A percentile compares a stretch with the other conserved stretches of the same genome.
Evolutionary conservation across 352 stramenopile genomes (phyloP).

Genomic region (Phytophthora podocarpi): DNA sequence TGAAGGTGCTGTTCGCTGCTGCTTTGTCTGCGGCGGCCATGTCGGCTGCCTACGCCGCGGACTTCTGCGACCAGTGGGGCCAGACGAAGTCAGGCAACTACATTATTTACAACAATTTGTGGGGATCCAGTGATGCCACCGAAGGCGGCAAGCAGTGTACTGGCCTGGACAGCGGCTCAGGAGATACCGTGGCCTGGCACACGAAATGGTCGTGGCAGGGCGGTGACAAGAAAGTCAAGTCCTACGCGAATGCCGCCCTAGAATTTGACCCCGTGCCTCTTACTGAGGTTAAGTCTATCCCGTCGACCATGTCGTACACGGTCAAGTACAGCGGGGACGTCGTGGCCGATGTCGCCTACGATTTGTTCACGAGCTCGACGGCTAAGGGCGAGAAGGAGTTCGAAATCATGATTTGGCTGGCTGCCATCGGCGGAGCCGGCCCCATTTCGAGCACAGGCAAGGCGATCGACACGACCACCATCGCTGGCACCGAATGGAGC

Average conservation of each 20-base stretch:
- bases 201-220: slow-evolving; percentile 47
- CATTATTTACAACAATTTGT: slow-evolving; percentile 64
- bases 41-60: slow-evolving; percentile 15
- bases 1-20: slow-evolving; percentile 36
- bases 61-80: slow-evolving; percentile 51
- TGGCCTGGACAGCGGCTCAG: slow-evolving; percentile 34
- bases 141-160: slow-evolving; percentile 49
- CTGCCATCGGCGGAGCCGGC: slow-evolving; percentile 36
- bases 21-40: slow-evolving; percentile 23
- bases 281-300: slow-evolving; percentile 43
- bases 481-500: slow-evolving; percentile 33
- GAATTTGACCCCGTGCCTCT: slow-evolving; percentile 44
- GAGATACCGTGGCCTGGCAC: slow-evolving; percentile 43
- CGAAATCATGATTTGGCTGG: slow-evolving; percentile 57
- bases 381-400: slow-evolving; percentile 42
- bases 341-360: slow-evolving; percentile 44
- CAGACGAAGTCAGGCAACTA: slow-evolving; percentile 34
- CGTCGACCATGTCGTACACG: slow-evolving; percentile 45
- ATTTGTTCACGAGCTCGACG: slow-evolving; percentile 47
- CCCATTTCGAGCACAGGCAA: slow-evolving; percentile 44
- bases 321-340: slow-evolving; percentile 40
- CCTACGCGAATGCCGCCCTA: slow-evolving; percentile 48
- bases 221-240: slow-evolving; percentile 43
- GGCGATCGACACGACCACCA: slow-evolving; percentile 34
- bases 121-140: slow-evolving; percentile 25